Evolutionary conservation across 768 basidiomycete species (phyloP).

Genomic region (Termitomyces sp.): DNA sequence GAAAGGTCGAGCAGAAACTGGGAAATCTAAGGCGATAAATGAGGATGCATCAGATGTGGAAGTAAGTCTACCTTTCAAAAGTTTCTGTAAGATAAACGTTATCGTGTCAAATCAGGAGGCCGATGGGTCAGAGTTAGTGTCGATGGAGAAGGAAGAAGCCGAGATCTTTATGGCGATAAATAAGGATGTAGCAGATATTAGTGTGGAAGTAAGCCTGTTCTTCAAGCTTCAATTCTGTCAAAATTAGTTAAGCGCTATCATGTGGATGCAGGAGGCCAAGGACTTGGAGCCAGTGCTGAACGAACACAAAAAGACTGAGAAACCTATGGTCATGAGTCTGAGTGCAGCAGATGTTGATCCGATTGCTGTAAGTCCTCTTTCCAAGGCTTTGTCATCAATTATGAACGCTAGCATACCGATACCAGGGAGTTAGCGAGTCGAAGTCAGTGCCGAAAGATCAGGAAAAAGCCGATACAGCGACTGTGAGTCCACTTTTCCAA

Average conservation of each 20-base stretch:
- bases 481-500: neutral
- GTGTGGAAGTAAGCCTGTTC: neutral
- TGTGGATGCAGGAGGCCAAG: neutral
- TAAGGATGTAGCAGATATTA: neutral
- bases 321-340: neutral
- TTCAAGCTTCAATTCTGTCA: neutral
- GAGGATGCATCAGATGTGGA: neutral
- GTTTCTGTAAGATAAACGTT: neutral
- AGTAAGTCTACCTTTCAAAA: neutral
- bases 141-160: neutral
- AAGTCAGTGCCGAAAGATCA: neutral
- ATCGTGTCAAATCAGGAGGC: neutral
- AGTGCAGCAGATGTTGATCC: slow-evolving; percentile 10
- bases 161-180: neutral
- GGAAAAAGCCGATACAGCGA: neutral
- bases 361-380: slow-evolving; percentile 4
- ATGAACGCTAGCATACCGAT: no score
- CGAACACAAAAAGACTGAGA: neutral
- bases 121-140: neutral
- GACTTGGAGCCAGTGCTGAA: neutral
- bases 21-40: neutral
- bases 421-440: neutral
- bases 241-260: no score
- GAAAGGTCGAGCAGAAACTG: neutral
- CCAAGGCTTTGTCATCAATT: neutral